These are phyloP conservation scores for Sarcomyxa edulis DNA, from an alignment of 768 basidiomycete genomes.

Conservation along the genomic window DNA sequence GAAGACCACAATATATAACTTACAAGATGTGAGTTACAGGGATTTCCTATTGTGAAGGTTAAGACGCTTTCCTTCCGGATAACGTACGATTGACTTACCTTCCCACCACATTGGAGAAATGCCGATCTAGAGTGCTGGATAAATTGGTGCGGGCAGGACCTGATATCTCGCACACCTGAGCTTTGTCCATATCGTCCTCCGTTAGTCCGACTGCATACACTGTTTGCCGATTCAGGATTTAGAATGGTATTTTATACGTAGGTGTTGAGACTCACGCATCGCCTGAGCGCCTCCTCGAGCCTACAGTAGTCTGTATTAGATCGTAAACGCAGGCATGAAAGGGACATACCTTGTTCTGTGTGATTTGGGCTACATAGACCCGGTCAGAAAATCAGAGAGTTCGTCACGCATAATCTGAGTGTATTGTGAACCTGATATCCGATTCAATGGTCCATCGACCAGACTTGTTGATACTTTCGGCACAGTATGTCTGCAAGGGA, in stretches of 20 bases:
- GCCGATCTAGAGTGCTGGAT: conserved; percentile 51
- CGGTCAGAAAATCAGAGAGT: too few species aligned
- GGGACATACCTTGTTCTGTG: conserved; percentile 67
- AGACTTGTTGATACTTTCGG: conserved; percentile 25
- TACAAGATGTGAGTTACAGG: conserved; percentile 81
- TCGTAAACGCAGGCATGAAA: neutral
- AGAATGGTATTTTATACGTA: conserved; percentile 2
- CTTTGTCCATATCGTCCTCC: conserved; percentile 79
- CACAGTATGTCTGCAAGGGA: conserved; percentile 30
- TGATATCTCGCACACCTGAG: conserved; percentile 48
- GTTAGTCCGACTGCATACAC: conserved; percentile 77
- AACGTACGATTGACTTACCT: conserved; percentile 37
- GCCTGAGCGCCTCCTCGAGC: conserved; percentile 75
- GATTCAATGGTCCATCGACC: conserved; percentile 54
- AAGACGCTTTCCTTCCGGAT: too few species aligned
- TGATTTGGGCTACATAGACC: too few species aligned
- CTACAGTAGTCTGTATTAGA: conserved; percentile 22
- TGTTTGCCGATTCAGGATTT: conserved; percentile 17
- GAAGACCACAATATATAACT: conserved; percentile 10
- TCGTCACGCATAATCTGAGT: too few species aligned
- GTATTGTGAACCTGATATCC: conserved; percentile 63
- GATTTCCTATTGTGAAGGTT: conserved; percentile 52
- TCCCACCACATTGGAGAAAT: conserved; percentile 93
- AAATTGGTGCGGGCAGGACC: neutral
- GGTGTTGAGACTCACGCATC: conserved; percentile 61